phyloP scores from a whole-genome alignment of 768 basidiomycete species.

The Asterophora parasitica region DNA sequence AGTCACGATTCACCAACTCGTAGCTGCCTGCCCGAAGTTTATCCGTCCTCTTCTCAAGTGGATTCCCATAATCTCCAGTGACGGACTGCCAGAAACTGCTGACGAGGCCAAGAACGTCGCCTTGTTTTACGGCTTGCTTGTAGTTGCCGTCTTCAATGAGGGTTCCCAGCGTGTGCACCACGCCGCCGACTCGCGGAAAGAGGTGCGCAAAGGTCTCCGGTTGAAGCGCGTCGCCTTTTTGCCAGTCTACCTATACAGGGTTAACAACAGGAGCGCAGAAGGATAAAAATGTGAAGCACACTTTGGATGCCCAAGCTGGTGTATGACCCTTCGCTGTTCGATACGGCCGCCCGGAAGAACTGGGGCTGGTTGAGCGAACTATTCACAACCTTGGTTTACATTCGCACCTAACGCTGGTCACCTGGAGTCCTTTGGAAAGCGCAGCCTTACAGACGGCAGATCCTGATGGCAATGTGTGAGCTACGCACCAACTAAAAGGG shows the following conservation, averaged over 20 bases:
- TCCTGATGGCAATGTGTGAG: conserved; percentile 42
- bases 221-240: conserved; percentile 73
- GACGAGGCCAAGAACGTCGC: conserved; percentile 49
- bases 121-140: conserved; percentile 65
- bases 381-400: neutral
- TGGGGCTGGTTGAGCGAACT: conserved; percentile 23
- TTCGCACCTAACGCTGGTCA: conserved; percentile 81
- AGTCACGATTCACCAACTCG: conserved; percentile 81
- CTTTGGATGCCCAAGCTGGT: conserved; percentile 81
- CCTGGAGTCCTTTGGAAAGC: conserved; percentile 76
- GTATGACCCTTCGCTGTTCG: conserved; percentile 84
- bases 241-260: conserved; percentile 75
- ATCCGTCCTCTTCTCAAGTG: conserved; percentile 44
- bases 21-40: conserved; percentile 48
- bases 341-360: conserved; percentile 85
- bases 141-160: conserved; percentile 79
- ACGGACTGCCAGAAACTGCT: conserved; percentile 35
- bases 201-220: conserved; percentile 70
- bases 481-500: neutral
- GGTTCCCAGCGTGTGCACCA: conserved; percentile 92
- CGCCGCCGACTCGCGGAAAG: conserved; percentile 61
- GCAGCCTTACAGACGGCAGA: conserved; percentile 92
- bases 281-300: conserved; percentile 26
- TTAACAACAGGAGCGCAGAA: conserved; percentile 1
- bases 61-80: conserved; percentile 44